Percentiles rank a stretch among this genome's conserved stretches.
These are phyloP conservation scores for Letharia lupina DNA, from an alignment of 495 filamentous ascomycete genomes.

Conservation along the genomic window DNA sequence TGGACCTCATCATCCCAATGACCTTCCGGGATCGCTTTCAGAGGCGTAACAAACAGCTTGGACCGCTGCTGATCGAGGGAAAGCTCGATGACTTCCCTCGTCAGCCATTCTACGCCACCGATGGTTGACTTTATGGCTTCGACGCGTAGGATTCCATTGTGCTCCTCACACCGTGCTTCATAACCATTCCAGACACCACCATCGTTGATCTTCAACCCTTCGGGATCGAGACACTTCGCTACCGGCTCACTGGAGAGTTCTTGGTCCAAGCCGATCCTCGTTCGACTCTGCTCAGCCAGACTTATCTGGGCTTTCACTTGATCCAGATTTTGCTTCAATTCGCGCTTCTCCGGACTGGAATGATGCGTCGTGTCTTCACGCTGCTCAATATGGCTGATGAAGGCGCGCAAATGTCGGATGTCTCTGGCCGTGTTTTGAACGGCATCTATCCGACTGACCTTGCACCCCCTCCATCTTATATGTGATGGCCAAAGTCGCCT, in stretches of 20 bases:
- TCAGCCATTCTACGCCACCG: slow-evolving; percentile 21
- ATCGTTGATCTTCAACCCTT: slow-evolving; percentile 9
- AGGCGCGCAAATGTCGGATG: slow-evolving; percentile 20
- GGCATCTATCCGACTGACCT: slow-evolving; percentile 27
- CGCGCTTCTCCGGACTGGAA: slow-evolving; percentile 12
- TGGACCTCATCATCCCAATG: slow-evolving; percentile 18
- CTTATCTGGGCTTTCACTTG: slow-evolving; percentile 20
- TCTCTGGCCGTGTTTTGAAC: slow-evolving; percentile 25
- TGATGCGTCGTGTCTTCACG: slow-evolving; percentile 14
- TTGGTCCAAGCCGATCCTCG: slow-evolving; percentile 19
- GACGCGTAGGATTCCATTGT: slow-evolving; percentile 21
- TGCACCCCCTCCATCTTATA: slow-evolving; percentile 33
- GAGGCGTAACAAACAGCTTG: slow-evolving; percentile 25
- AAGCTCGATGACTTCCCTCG: slow-evolving; percentile 24
- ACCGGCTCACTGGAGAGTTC: slow-evolving; percentile 29
- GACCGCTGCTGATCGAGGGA: slow-evolving; percentile 18
- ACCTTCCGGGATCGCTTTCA: slow-evolving; percentile 23
- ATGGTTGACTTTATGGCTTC: slow-evolving; percentile 24
- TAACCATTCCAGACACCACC: slow-evolving; percentile 27
- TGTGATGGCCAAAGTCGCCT: slow-evolving; percentile 25
- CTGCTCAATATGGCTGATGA: slow-evolving; percentile 23
- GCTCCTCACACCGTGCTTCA: slow-evolving; percentile 16
- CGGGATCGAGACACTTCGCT: slow-evolving; percentile 22
- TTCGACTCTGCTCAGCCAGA: slow-evolving; percentile 21
- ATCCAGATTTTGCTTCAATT: slow-evolving; percentile 19